phyloP scores from a whole-genome alignment of 768 basidiomycete species.

The Russula dissimulans region DNA sequence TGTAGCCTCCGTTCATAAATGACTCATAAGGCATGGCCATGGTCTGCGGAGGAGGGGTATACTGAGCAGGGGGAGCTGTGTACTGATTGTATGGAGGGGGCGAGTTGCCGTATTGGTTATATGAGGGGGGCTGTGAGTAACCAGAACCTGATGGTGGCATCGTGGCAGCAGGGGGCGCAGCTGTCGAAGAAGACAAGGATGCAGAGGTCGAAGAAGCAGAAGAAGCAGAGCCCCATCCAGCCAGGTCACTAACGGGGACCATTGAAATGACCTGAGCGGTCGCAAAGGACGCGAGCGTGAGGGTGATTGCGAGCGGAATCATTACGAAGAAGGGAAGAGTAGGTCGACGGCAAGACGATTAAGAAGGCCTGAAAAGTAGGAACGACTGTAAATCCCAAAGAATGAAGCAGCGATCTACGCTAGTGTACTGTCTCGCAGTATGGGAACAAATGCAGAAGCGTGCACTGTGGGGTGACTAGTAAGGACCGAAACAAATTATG shows the following conservation, averaged over 20 bases:
- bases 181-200: background rate
- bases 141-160: background rate
- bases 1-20: slow-evolving; percentile 56
- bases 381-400: slow-evolving; percentile 27
- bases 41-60: slow-evolving; percentile 26
- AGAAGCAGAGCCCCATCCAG: slow-evolving; percentile 25
- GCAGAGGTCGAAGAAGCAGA: slow-evolving; percentile 7
- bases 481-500: background rate
- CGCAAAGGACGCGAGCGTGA: slow-evolving; percentile 49
- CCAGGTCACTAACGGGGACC: slow-evolving; percentile 25
- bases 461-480: slow-evolving; percentile 26
- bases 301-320: slow-evolving; percentile 51
- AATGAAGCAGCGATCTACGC: slow-evolving; percentile 61
- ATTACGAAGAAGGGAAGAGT: slow-evolving; percentile 41
- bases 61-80: slow-evolving; percentile 21
- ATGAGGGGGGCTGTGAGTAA: background rate
- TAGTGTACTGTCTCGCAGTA: slow-evolving; percentile 62
- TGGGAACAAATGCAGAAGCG: slow-evolving; percentile 34
- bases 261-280: slow-evolving; percentile 42
- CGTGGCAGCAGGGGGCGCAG: background rate
- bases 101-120: slow-evolving; percentile 5
- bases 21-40: slow-evolving; percentile 35
- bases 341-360: slow-evolving; percentile 27
- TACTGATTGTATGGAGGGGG: slow-evolving; percentile 13
- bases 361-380: slow-evolving; percentile 28